Percentiles rank a stretch among this genome's conserved stretches.
Conservation (phyloP, 345 rosid genomes). For the Eucalyptus marginata region DNA sequence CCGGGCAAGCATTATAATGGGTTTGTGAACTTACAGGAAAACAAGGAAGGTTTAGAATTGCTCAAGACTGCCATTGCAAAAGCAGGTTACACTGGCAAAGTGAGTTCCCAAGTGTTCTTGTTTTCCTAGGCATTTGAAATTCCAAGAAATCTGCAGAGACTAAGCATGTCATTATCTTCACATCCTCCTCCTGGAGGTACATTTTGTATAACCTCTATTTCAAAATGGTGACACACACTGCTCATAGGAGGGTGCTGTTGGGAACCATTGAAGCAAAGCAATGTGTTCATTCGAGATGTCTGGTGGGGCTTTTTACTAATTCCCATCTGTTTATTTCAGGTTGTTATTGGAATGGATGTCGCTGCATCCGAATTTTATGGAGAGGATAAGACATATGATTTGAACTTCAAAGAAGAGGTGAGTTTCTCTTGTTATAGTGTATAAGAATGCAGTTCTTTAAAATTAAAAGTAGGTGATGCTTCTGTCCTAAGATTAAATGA, state of each 20-base stretch:
- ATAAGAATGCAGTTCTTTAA: background rate
- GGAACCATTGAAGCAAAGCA: background rate
- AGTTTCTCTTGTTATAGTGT: background rate
- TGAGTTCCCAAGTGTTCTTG: background rate
- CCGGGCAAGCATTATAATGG: background rate
- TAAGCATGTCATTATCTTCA: background rate
- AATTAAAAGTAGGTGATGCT: background rate
- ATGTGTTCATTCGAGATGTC: background rate
- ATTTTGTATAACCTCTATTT: background rate
- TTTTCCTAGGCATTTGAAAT: background rate
- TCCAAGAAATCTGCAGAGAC: background rate
- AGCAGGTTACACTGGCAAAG: slow-evolving; percentile 48
- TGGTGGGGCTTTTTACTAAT: background rate
- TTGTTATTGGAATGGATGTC: slow-evolving; percentile 68
- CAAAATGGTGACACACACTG: background rate
- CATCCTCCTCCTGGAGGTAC: background rate
- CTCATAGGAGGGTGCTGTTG: background rate
- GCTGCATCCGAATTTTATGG: slow-evolving; percentile 69
- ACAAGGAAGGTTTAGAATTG: slow-evolving; percentile 61
- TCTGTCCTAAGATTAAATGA: background rate
- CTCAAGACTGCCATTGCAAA: slow-evolving; percentile 59
- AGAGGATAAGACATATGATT: slow-evolving; percentile 37
- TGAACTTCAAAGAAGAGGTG: slow-evolving; percentile 62
- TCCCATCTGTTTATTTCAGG: slow-evolving; percentile 14
- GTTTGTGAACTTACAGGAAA: slow-evolving; percentile 26